A percentile compares a stretch with the other conserved stretches of the same genome.
Evolutionary conservation across 176 grass and related monocot species (phyloP).

Genomic region (Saccharum spontaneum): DNA sequence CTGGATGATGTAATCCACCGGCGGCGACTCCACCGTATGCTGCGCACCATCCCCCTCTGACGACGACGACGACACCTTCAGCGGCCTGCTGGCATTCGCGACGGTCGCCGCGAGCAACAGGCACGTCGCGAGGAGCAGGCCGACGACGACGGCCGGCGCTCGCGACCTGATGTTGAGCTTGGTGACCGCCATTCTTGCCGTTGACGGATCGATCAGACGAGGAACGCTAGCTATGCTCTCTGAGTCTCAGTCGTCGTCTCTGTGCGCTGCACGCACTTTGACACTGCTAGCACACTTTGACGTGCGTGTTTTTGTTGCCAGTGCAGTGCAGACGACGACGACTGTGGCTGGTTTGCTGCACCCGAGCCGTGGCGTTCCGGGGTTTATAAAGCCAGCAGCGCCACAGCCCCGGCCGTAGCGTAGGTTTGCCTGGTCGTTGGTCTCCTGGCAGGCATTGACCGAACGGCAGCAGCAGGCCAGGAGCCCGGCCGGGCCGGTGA

Average conservation of each 20-base stretch:
- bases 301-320: not conserved
- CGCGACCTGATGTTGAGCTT: not conserved
- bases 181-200: not conserved
- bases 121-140: not conserved
- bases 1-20: slow-evolving; percentile 4
- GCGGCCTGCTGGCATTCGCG: slow-evolving; percentile 14
- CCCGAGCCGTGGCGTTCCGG: not conserved
- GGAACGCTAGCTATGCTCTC: not conserved
- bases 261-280: not conserved
- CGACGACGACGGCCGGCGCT: not conserved
- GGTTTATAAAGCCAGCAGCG: slow-evolving; percentile 7
- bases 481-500: not conserved
- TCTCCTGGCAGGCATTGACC: not conserved
- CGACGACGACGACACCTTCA: not conserved
- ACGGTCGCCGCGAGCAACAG: slow-evolving; percentile 1
- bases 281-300: not conserved
- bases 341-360: not conserved
- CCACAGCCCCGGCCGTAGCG: not conserved
- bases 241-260: not conserved
- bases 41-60: not conserved
- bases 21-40: slow-evolving; percentile 14
- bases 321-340: not conserved
- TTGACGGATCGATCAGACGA: not conserved
- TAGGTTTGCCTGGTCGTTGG: not conserved
- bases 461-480: not conserved